A percentile compares a stretch with the other conserved stretches of the same genome.
Evolutionary conservation across 2,329 filamentous ascomycete genomes (phyloP).

Genomic region (Keithomyces neogunnii): DNA sequence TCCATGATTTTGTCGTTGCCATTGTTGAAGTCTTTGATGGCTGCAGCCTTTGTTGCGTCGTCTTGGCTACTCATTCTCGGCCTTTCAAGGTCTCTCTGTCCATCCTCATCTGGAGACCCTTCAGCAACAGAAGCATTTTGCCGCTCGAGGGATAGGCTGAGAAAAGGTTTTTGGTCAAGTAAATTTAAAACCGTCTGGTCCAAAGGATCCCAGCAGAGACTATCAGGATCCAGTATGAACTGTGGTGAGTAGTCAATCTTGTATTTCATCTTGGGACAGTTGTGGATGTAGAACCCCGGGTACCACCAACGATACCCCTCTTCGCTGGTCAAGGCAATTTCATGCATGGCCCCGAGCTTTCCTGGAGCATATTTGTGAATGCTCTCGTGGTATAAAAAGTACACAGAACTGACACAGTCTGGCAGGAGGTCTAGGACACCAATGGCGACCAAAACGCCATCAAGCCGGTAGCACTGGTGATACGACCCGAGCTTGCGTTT

Average conservation of each 20-base stretch:
- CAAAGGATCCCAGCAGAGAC: conserved; percentile 52
- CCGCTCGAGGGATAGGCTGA: conserved; percentile 35
- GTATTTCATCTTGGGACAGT: conserved; percentile 75
- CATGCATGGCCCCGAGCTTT: conserved; percentile 66
- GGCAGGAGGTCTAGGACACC: conserved; percentile 71
- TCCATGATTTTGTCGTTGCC: neutral
- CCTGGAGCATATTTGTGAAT: conserved; percentile 63
- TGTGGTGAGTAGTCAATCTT: conserved; percentile 74
- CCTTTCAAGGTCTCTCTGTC: neutral
- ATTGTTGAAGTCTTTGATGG: too few relatives aligned
- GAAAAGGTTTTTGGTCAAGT: conserved; percentile 48
- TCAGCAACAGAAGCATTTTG: conserved; percentile 5
- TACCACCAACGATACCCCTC: conserved; percentile 70
- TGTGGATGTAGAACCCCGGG: conserved; percentile 74
- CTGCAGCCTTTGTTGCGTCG: neutral
- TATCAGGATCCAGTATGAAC: conserved; percentile 62
- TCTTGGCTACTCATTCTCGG: neutral
- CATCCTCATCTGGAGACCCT: neutral
- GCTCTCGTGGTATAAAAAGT: conserved; percentile 74
- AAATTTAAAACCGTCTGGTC: conserved; percentile 40
- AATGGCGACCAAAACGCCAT: conserved; percentile 67
- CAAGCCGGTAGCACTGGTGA: conserved; percentile 74
- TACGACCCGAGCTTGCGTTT: conserved; percentile 59
- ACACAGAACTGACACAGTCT: conserved; percentile 70
- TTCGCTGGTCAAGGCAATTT: conserved; percentile 63